Evolutionary conservation across 768 basidiomycete species (phyloP).

Genomic region (Dioszegia aurantiaca): DNA sequence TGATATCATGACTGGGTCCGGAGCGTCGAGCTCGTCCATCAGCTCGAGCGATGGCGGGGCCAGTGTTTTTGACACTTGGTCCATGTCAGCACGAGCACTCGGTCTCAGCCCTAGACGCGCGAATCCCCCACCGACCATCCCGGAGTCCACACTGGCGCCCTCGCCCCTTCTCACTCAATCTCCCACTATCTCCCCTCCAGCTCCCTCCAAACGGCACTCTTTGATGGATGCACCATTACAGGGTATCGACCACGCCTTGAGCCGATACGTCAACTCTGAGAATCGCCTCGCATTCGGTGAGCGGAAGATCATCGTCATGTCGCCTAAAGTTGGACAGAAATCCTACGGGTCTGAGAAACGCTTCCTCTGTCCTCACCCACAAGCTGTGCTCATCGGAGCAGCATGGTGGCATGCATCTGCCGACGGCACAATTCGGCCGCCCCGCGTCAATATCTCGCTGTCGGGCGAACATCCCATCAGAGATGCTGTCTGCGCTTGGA

Average conservation of each 20-base stretch:
- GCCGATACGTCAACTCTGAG: constrained; percentile 73
- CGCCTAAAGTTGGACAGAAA: constrained; percentile 95
- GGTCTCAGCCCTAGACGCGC: too few species aligned
- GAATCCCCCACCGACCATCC: too few species aligned
- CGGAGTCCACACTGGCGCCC: too few species aligned
- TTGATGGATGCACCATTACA: neutral
- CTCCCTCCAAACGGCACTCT: neutral
- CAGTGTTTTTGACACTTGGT: neutral
- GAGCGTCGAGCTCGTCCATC: constrained; percentile 35
- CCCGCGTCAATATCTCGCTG: constrained; percentile 81
- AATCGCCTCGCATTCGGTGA: constrained; percentile 89
- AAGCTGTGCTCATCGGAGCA: constrained; percentile 88
- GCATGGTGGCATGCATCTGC: constrained; percentile 86
- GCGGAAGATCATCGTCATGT: constrained; percentile 92
- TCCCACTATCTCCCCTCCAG: too few species aligned
- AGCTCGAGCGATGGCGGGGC: constrained; percentile 29
- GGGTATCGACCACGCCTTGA: constrained; percentile 18
- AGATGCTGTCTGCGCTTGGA: constrained; percentile 85
- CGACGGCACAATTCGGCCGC: constrained; percentile 58
- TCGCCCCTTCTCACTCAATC: too few species aligned
- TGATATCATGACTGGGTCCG: constrained; percentile 32
- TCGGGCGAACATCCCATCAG: constrained; percentile 83
- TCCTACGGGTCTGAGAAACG: constrained; percentile 95
- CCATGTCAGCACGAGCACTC: neutral
- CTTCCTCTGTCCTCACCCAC: constrained; percentile 90